Evolutionary conservation across 2,329 filamentous ascomycete genomes (phyloP), one percentile per base, ranked within the genome.

Genomic region (Diaporthe sp.): DNA sequence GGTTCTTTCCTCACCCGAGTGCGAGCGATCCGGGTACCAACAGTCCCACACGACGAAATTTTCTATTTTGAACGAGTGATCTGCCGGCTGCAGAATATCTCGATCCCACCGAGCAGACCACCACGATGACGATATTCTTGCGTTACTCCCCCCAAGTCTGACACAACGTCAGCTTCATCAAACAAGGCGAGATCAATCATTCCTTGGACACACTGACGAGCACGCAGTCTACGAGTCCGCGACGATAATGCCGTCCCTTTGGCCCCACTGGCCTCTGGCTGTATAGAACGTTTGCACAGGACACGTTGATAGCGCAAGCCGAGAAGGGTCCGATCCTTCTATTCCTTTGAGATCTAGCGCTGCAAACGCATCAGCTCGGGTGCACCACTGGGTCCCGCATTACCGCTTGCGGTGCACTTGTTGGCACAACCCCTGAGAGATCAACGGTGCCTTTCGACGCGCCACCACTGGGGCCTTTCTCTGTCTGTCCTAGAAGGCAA

Each of bases 341-440:
- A 20, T 5, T 20, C 8, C 9, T 55, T 42, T 28, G 49, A 42
- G 65, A 70, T 70, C 49, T 39, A 53, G 25, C 15, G 37, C n/a
- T 15, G 13, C 15, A 15, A 55, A 22, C 10, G 15, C n/a, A 39
- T 39, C 49, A 31, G n/a, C 47, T 42, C 13, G n/a, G 65, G 34
- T 70, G 49, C 65, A 55, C 4, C 47, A 55, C n/a, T 42, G n/a
- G 34, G 47, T 42, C 47, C 65, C 65, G 49, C 65, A 39, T 22
- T 55, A n/a, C 49, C 65, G 34, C 10, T 70, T 70, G 37, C 65
- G 34, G 49, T 37, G 20, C 34, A 20, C 2, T 34, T 22, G 34
- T 22, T 13, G 28, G 65, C n/a, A 8, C 47, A 39, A 25, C 39
- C 65, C 47, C 31, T 42, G 44, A 15, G 31, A 20, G 31, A 25